These are phyloP conservation scores for Arthrinium phaeospermum DNA, from an alignment of 2,329 filamentous ascomycete species.

Conservation along the genomic window DNA sequence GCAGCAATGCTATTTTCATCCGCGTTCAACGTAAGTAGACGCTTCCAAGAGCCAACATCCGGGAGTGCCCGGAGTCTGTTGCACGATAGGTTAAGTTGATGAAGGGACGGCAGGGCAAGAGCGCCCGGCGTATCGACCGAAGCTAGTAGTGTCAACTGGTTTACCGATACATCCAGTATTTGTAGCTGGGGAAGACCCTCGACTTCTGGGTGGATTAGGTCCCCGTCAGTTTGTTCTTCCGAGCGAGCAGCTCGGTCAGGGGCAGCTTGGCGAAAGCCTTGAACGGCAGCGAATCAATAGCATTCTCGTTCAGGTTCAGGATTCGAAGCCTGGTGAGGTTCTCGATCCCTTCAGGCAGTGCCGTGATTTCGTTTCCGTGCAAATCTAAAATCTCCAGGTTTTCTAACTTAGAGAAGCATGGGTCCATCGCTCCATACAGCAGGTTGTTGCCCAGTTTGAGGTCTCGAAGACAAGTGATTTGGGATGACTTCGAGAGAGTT, in stretches of 20 bases:
- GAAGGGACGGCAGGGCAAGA: conserved; percentile 73
- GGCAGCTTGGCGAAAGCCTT: conserved; percentile 70
- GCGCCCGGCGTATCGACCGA: conserved; percentile 43
- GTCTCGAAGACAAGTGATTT: conserved; percentile 76
- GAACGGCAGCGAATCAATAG: conserved; percentile 73
- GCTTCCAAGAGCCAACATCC: conserved; percentile 74
- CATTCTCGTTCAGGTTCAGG: conserved; percentile 82
- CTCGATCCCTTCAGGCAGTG: conserved; percentile 71
- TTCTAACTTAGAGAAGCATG: conserved; percentile 65
- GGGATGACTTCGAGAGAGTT: conserved; percentile 72
- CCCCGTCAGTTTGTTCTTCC: conserved; percentile 79
- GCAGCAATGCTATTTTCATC: conserved; percentile 81
- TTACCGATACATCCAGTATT: conserved; percentile 77
- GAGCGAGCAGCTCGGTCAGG: conserved; percentile 73
- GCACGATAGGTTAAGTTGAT: conserved; percentile 76
- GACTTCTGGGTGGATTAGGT: conserved; percentile 71
- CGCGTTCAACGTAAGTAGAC: conserved; percentile 73
- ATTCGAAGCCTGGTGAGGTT: conserved; percentile 72
- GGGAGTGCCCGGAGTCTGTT: conserved; percentile 80
- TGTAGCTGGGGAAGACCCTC: conserved; percentile 69
- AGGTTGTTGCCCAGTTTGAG: conserved; percentile 82
- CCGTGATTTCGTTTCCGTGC: conserved; percentile 77
- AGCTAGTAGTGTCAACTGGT: conserved; percentile 67
- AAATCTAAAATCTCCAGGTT: conserved; percentile 83
- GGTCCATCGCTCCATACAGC: conserved; percentile 70